Evolutionary conservation across 2,329 filamentous ascomycete genomes (phyloP).

Genomic region (Trichoderma endophyticum): DNA sequence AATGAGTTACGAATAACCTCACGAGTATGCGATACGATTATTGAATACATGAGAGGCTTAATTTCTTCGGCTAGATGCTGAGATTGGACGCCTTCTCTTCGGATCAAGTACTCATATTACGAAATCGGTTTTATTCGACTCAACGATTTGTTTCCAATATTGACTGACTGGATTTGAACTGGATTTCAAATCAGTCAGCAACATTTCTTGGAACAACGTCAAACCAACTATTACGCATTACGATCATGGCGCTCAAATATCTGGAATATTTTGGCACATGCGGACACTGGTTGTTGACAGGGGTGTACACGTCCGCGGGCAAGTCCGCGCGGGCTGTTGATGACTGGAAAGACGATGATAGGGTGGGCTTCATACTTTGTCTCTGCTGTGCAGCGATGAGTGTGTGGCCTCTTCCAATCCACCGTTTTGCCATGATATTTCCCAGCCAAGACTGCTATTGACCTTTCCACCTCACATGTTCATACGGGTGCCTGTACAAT

Average conservation of each 20-base stretch:
- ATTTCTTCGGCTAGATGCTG: constrained; percentile 34
- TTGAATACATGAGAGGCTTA: constrained; percentile 28
- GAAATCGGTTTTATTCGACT: constrained; percentile 30
- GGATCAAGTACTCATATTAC: constrained; percentile 26
- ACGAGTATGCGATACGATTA: constrained; percentile 31
- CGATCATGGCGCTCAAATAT: constrained; percentile 32
- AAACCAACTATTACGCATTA: constrained; percentile 32
- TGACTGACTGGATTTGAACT: constrained; percentile 26
- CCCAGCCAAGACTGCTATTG: background rate
- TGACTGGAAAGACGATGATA: constrained; percentile 30
- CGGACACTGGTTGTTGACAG: constrained; percentile 47
- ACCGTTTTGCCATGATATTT: constrained; percentile 13
- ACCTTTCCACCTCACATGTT: background rate
- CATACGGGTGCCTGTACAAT: background rate
- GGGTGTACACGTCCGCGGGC: constrained; percentile 24
- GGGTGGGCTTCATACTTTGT: constrained; percentile 28
- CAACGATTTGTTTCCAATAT: constrained; percentile 19
- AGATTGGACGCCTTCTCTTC: constrained; percentile 28
- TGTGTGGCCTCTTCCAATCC: constrained; percentile 16
- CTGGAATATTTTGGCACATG: constrained; percentile 35
- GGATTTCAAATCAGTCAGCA: constrained; percentile 26
- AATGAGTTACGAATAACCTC: constrained; percentile 31
- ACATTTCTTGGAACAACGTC: constrained; percentile 29
- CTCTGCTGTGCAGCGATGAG: constrained; percentile 34
- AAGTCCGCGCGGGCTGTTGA: constrained; percentile 2